Evolutionary conservation across 2,329 filamentous ascomycete genomes (phyloP), one percentile per base, ranked within the genome.

Genomic region (Rhytidhysteron rufulum): DNA sequence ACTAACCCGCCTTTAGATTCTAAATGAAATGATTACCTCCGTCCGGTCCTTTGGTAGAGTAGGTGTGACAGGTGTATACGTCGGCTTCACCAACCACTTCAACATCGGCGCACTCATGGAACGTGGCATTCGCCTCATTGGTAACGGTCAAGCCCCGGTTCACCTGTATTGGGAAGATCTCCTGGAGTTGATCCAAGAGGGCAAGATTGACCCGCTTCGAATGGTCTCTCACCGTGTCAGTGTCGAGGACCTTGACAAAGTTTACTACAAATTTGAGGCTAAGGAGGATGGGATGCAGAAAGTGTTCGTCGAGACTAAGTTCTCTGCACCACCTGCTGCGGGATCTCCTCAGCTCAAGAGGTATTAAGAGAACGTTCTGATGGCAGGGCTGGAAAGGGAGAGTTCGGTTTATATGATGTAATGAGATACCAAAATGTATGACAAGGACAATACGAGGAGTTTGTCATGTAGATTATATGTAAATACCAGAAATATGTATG

Each of bases 91-190:
- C 17, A 89, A 88, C 65, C 84, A 88, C 63, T 87, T 91, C 73
- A 88, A 88, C 66, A 82, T 91, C 51, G 87, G 88, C 8, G 82
- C 86, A 0, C 60, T 94, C 11, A 94, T 94, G 88, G 81, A 94
- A 67, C 82, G 86, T 22, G 88, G 88, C n/a, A 80, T 94, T 50
- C 82, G 86, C 1, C 76, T 95, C 32, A 89, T 81, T 48, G 79
- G 80, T 31, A 82, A 82, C 50, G 79, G 80, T 4, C 80, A 83
- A 58, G 79, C 79, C 2, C 88, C 88, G 0, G 86, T 94, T 0
- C 86, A 91, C 54, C 79, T 83, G 55, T 93, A 94, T 69, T 94
- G 87, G 88, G 74, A 88, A 18, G 77, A 86, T 3, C 71, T 94
- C n/a, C 72, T 93, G 33, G 68, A 77, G 45, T 72, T 73, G 59